Base-by-base conservation (phyloP, 345 rosid species). In the Sisymbrium irio region DNA sequence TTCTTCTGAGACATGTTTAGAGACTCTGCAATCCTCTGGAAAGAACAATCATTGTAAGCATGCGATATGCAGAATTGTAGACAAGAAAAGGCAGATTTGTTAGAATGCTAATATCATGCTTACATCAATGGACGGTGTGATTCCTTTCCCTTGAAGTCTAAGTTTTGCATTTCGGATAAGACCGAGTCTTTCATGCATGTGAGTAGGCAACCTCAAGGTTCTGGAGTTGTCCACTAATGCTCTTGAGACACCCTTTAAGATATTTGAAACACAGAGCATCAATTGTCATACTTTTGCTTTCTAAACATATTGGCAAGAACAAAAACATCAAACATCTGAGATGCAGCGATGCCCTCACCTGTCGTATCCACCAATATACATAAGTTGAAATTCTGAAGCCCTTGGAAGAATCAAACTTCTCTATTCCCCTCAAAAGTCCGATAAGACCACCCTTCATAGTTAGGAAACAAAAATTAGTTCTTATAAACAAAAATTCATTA, bases 341-440 rank as follows among this genome's bases (percentile, higher is more conserved):
- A 6, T 64, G 14, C 47, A 74, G 46, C 5, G 17, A 41, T 18
- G 19, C 63, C 71, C 81, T 59, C 73, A 89, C 98, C 96, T 94
- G 98, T 77, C 96, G 96, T 65, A 94, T 94, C 97, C 97, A 94
- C 98, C 98, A 94, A 68, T 92, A 92, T 35, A 92, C 98, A 73
- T 92, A 92, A 76, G 98, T 92, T 64, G 98, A 92, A 40, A 92
- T 88, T 77, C 85, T 90, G 82, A 85, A 90, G 15, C 98, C 98
- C 65, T 87, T 92, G 12, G 98, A 88, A 71, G 98, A 86, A 85
- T 91, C 98, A 47, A 88, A 94, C 77, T 94, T 94, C 88, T 94
- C 98, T 18, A 94, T 94, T 27, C 98, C 98, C 36, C 97, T 88
- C 73, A 91, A 63, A 28, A 94, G 82, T 74, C 98, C 98, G 18